These are phyloP conservation scores for Santalum album DNA, from an alignment of 164 flowering plant genomes.

Conservation along the genomic window DNA sequence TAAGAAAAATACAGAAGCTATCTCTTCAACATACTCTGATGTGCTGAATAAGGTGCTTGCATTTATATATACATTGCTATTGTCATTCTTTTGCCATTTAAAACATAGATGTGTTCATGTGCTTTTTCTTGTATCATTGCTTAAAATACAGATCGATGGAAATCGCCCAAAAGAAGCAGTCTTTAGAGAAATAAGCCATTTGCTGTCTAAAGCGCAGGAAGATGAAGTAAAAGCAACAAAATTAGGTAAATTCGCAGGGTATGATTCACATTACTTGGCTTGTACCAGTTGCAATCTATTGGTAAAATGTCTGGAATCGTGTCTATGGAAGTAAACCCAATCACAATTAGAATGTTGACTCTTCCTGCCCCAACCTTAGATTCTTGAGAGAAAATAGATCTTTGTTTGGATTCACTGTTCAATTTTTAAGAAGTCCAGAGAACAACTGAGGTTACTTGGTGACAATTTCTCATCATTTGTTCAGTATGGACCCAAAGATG, in stretches of 20 bases:
- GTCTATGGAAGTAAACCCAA: too few relatives aligned
- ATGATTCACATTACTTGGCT: not conserved
- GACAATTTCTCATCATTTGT: too few relatives aligned
- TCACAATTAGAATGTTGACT: too few relatives aligned
- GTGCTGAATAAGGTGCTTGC: constrained; percentile 41
- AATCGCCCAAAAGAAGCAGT: constrained; percentile 59
- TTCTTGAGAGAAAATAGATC: too few relatives aligned
- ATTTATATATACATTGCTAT: not conserved
- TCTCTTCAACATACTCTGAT: constrained; percentile 40
- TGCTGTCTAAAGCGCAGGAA: constrained; percentile 43
- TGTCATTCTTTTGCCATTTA: not conserved
- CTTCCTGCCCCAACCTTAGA: too few relatives aligned
- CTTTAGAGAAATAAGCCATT: constrained; percentile 48
- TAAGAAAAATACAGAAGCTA: constrained; percentile 55
- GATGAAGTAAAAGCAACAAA: constrained; percentile 24
- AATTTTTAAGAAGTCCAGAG: too few relatives aligned
- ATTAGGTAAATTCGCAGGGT: constrained; percentile 22
- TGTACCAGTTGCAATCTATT: too few relatives aligned
- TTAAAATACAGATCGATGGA: constrained; percentile 59
- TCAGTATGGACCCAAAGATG: too few relatives aligned
- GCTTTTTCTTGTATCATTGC: constrained; percentile 2
- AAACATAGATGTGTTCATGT: too few relatives aligned
- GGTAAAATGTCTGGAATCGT: too few relatives aligned
- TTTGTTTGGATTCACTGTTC: too few relatives aligned
- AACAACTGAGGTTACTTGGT: too few relatives aligned